phyloP scores from a whole-genome alignment of 805 yeast species.

The Metschnikowia lochheadii region DNA sequence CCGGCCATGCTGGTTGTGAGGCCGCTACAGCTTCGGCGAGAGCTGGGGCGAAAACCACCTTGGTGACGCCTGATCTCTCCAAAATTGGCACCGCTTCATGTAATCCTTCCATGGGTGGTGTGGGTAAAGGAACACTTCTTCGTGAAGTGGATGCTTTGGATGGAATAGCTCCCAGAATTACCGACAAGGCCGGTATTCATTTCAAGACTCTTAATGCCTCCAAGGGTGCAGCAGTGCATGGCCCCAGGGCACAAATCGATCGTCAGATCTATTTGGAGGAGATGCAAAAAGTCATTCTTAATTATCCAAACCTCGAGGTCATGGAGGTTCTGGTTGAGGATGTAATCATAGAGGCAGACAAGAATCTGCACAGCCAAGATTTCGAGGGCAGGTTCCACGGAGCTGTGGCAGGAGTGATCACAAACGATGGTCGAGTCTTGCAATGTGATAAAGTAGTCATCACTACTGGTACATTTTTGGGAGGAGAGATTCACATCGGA shows the following conservation, averaged over 20 bases:
- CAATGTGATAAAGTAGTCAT: constrained; percentile 69
- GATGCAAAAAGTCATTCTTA: constrained; percentile 66
- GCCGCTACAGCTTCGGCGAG: constrained; percentile 94
- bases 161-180: constrained; percentile 83
- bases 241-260: constrained; percentile 96
- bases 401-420: constrained; percentile 62
- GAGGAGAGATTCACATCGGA: constrained; percentile 95
- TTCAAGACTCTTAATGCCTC: constrained; percentile 81
- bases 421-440: constrained; percentile 62
- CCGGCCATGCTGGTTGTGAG: constrained; percentile 98
- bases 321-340: constrained; percentile 81
- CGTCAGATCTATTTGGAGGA: constrained; percentile 69
- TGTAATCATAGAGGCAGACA: constrained; percentile 51
- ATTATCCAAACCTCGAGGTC: constrained; percentile 55
- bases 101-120: constrained; percentile 97
- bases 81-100: constrained; percentile 95
- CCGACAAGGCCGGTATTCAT: constrained; percentile 90
- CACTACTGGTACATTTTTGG: constrained; percentile 92
- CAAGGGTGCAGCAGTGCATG: constrained; percentile 97
- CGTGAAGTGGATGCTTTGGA: constrained; percentile 95
- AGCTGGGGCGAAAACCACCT: constrained; percentile 62
- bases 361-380: constrained; percentile 18
- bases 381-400: constrained; percentile 42
- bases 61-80: constrained; percentile 69
- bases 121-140: constrained; percentile 91